Conservation (phyloP, 2,329 filamentous ascomycete species). For the Fusarium secorum region DNA sequence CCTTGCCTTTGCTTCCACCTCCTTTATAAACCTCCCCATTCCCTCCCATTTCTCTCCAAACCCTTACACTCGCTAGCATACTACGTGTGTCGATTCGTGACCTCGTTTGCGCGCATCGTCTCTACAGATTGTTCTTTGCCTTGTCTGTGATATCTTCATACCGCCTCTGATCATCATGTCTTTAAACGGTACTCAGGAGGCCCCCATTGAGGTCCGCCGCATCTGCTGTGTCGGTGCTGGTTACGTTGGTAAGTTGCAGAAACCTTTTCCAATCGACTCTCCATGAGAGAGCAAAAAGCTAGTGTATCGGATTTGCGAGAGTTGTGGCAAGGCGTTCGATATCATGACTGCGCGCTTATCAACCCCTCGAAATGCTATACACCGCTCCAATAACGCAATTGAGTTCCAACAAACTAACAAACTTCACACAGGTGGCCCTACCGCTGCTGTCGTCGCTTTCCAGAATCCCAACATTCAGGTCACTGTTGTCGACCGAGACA, state of each 20-base stretch:
- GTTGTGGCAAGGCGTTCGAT: background rate
- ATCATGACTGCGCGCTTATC: constrained; percentile 19
- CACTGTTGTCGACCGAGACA: constrained; percentile 77
- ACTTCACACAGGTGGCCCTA: constrained; percentile 68
- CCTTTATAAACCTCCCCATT: constrained; percentile 36
- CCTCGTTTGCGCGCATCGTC: constrained; percentile 35
- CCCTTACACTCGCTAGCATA: constrained; percentile 34
- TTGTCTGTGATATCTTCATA: constrained; percentile 27
- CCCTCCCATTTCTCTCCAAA: constrained; percentile 6
- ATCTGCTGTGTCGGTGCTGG: constrained; percentile 80
- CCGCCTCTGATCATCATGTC: constrained; percentile 36
- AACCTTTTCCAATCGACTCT: background rate
- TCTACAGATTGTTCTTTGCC: constrained; percentile 24
- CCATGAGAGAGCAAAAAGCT: background rate
- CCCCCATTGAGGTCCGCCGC: constrained; percentile 56
- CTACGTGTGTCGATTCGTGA: constrained; percentile 34
- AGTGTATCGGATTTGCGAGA: background rate
- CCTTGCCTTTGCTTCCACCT: constrained; percentile 25
- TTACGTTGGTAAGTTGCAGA: constrained; percentile 70
- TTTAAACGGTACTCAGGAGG: constrained; percentile 42
- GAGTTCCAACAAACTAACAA: constrained; percentile 21
- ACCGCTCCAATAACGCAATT: constrained; percentile 16
- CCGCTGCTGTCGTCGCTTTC: constrained; percentile 76
- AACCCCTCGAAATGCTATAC: background rate
- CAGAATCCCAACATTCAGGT: constrained; percentile 76